Evolutionary conservation across 2,329 filamentous ascomycete genomes (phyloP).

Genomic region (Microcera coccophila): DNA sequence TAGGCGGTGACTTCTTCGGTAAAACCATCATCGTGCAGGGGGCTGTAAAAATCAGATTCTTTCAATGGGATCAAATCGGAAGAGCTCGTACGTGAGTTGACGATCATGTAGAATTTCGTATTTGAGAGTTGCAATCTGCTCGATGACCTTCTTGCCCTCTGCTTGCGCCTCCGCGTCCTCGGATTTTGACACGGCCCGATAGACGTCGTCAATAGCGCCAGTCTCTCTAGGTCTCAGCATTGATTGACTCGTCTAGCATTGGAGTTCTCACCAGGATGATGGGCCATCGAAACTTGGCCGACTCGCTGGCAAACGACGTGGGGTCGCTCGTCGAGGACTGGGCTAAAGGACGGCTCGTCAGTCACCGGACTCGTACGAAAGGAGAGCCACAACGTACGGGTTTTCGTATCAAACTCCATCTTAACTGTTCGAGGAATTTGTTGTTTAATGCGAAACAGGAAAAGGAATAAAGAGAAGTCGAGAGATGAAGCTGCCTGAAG

Average conservation of each 20-base stretch:
- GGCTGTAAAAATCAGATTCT: slow-evolving; percentile 42
- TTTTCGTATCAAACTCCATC: slow-evolving; percentile 75
- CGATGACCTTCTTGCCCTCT: slow-evolving; percentile 84
- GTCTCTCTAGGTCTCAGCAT: slow-evolving; percentile 53
- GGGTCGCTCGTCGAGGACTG: slow-evolving; percentile 76
- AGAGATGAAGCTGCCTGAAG: background rate
- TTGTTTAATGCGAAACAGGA: slow-evolving; percentile 5
- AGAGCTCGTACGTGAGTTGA: slow-evolving; percentile 60
- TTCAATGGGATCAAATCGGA: background rate
- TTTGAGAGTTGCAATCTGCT: slow-evolving; percentile 76
- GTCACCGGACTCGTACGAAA: background rate
- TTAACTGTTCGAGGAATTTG: slow-evolving; percentile 5
- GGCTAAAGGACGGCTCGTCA: slow-evolving; percentile 49
- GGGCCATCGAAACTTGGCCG: slow-evolving; percentile 86
- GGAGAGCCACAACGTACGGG: slow-evolving; percentile 62
- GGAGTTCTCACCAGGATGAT: slow-evolving; percentile 71
- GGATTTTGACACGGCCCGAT: slow-evolving; percentile 62
- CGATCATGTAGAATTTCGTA: slow-evolving; percentile 93
- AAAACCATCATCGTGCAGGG: slow-evolving; percentile 71
- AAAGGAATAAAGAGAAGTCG: background rate
- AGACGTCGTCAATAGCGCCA: slow-evolving; percentile 89
- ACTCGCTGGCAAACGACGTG: slow-evolving; percentile 81
- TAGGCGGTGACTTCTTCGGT: slow-evolving; percentile 78
- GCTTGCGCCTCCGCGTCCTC: slow-evolving; percentile 61
- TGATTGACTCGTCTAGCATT: background rate